Evolutionary conservation across 768 basidiomycete genomes (phyloP), one percentile per base, ranked within the genome.

Genomic region (Coprinopsis sp.): DNA sequence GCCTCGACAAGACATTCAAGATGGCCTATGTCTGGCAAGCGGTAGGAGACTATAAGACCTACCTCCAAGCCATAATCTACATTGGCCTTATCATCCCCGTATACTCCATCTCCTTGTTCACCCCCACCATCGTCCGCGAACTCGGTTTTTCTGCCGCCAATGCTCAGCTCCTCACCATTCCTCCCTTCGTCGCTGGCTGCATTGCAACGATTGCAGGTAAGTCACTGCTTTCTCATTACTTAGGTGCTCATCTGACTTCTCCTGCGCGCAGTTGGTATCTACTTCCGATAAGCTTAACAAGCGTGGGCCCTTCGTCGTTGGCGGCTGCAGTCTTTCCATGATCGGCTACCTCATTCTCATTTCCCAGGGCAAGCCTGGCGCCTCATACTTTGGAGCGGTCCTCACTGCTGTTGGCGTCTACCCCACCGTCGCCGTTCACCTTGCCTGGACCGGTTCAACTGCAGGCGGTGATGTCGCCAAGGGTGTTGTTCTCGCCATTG

Each of bases 391-490:
- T 7, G 80, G 75, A 2, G 61, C 74, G 4, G 46, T 81, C 24
- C 59, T 82, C 31, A 72, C 76, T 22, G 74, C 78, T 3, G 59
- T 68, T 16, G 81, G 80, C 16, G 72, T 78, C 5, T 81, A 64
- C 53, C 76, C 81, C 1, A 72, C 70, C 5, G 66, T 80, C 41
- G 64, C 69, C 1, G 55, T 79, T 16, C 56, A 58, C 22, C 58
- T 82, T 2, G 76, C 78, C 28, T 83, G 81, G 81, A 72, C 66
- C 2, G 68, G 72, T 2, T 73, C 74, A 6, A 77, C 79, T 44
- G 71, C 76, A 0, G 80, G 80, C 19, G 78, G 81, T 19, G 78
- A 78, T 53, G 49, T 75, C 39, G 74, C 76, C 22, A 49, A 51
- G 33, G 53, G 52, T 50, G 63, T 80, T 12, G 67, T 69, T 11